Conservation (phyloP, 2,329 filamentous ascomycete genomes). For the Fonsecaea nubica region DNA sequence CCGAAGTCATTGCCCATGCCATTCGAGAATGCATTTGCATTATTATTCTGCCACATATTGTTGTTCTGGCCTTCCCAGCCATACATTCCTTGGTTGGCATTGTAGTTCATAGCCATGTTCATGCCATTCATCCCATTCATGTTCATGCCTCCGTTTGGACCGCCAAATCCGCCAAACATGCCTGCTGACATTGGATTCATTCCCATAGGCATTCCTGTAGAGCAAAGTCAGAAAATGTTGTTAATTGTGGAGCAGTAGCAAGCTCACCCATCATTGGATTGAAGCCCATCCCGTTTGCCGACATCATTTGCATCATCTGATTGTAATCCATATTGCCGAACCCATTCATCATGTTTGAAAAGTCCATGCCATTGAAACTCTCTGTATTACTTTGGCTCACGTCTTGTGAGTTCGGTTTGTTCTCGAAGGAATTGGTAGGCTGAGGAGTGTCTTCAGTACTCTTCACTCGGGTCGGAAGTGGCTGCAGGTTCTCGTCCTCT, state of each 20-base stretch:
- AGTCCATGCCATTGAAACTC: conserved; percentile 45
- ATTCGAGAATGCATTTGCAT: conserved; percentile 75
- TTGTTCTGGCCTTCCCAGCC: conserved; percentile 80
- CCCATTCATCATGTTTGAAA: conserved; percentile 58
- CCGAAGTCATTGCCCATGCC: conserved; percentile 84
- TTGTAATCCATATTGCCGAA: conserved; percentile 70
- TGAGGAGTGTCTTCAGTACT: conserved; percentile 24
- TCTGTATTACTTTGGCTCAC: conserved; percentile 7
- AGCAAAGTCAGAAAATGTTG: conserved; percentile 60
- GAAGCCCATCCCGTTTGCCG: conserved; percentile 48
- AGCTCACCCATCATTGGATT: conserved; percentile 78
- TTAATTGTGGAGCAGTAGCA: conserved; percentile 54
- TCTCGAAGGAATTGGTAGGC: conserved; percentile 14
- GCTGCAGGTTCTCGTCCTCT: conserved; percentile 35
- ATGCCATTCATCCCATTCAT: conserved; percentile 88
- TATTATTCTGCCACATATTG: conserved; percentile 83
- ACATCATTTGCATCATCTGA: conserved; percentile 73
- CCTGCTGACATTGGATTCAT: conserved; percentile 55
- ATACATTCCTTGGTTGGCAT: conserved; percentile 66
- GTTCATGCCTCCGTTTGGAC: conserved; percentile 76
- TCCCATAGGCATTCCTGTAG: conserved; percentile 76
- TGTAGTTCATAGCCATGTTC: conserved; percentile 73
- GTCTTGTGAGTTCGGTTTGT: conserved; percentile 23
- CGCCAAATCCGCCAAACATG: conserved; percentile 57
- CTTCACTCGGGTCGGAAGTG: conserved; percentile 24